Percentiles rank a stretch among this genome's conserved stretches.
Conservation (phyloP, 306 rosid species). For the Prunus fruticosa region DNA sequence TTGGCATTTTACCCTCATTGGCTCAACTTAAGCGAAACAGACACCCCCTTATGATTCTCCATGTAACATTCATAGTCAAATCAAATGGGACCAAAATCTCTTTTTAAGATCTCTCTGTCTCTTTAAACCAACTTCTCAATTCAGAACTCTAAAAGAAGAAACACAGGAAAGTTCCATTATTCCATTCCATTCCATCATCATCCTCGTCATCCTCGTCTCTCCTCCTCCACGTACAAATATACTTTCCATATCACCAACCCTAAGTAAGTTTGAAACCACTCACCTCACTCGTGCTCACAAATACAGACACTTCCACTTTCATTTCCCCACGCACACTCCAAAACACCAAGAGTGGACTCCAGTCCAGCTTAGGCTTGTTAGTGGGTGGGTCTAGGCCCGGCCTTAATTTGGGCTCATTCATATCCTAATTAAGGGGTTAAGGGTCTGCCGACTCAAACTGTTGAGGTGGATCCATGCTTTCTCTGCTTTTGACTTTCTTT, state of each 20-base stretch:
- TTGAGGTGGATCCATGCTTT: too few relatives aligned
- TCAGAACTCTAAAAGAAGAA: conserved; percentile 20
- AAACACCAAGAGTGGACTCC: background rate
- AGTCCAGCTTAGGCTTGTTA: background rate
- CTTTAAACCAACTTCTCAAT: conserved; percentile 17
- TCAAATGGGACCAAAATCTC: conserved; percentile 69
- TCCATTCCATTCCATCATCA: background rate
- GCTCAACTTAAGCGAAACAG: conserved; percentile 41
- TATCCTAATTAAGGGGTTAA: background rate
- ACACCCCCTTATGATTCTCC: conserved; percentile 32
- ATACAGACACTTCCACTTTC: too few relatives aligned
- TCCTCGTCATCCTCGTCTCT: background rate
- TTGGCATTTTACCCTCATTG: conserved; percentile 36
- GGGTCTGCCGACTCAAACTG: background rate
- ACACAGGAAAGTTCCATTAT: conserved; percentile 25
- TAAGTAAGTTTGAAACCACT: too few relatives aligned
- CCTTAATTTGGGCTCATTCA: background rate
- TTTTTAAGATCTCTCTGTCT: conserved; percentile 70
- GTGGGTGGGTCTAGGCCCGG: background rate
- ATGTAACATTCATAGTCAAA: conserved; percentile 24
- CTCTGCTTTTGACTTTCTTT: background rate
- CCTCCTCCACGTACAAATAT: conserved; percentile 12
- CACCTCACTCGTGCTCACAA: too few relatives aligned
- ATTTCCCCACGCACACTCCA: too few relatives aligned
- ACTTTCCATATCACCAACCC: background rate